Conservation (phyloP, 2,329 filamentous ascomycete species). For the Cladophialophora exuberans region DNA sequence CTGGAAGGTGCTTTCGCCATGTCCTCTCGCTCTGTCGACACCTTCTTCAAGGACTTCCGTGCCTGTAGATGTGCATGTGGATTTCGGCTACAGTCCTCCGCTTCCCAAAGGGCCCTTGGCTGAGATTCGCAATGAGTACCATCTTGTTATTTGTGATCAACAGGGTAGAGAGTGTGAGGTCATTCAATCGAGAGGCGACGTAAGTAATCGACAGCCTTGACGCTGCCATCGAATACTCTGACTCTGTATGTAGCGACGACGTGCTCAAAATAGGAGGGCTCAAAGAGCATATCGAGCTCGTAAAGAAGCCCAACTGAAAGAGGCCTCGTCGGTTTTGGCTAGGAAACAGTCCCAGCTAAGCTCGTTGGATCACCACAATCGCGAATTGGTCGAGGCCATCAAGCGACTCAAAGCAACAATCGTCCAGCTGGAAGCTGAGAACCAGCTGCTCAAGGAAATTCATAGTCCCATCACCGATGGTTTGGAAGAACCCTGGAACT, state of each 20-base stretch:
- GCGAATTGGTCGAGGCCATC: background rate
- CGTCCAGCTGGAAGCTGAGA: slow-evolving; percentile 3
- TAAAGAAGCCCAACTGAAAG: slow-evolving; percentile 26
- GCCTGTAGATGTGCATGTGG: background rate
- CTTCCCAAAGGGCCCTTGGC: background rate
- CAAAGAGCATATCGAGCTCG: slow-evolving; percentile 31
- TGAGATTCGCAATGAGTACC: background rate
- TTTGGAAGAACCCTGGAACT: background rate
- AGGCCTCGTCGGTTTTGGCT: slow-evolving; percentile 7
- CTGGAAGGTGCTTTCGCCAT: background rate
- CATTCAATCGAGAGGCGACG: slow-evolving; percentile 7
- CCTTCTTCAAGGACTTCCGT: background rate
- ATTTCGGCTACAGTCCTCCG: background rate
- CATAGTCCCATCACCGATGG: background rate
- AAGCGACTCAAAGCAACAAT: slow-evolving; percentile 2
- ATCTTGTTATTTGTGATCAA: background rate
- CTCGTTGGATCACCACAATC: background rate
- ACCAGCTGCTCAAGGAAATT: slow-evolving; percentile 2
- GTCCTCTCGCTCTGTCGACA: background rate
- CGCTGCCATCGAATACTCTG: background rate
- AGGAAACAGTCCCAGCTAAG: slow-evolving; percentile 2
- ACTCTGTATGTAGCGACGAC: slow-evolving; percentile 7
- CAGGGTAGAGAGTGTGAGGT: slow-evolving; percentile 6
- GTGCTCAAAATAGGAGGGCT: slow-evolving; percentile 24
- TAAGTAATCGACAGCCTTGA: background rate